Percentiles rank a stretch among this genome's conserved stretches.
These are phyloP conservation scores for Diaporthe nobilis DNA, from an alignment of 2,329 filamentous ascomycete species.

Conservation along the genomic window DNA sequence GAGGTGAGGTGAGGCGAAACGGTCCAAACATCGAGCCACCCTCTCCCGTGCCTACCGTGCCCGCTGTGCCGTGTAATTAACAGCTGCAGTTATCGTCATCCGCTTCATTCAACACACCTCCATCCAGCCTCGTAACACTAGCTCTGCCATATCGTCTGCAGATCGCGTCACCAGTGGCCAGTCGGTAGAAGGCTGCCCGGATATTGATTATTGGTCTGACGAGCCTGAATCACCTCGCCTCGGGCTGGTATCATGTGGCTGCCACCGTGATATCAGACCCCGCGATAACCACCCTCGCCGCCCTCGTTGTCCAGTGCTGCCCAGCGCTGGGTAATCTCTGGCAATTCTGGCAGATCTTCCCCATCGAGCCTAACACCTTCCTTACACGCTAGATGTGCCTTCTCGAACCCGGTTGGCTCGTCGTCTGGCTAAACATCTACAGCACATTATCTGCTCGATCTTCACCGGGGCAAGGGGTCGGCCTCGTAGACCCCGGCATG, in stretches of 20 bases:
- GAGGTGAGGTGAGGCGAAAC: conserved; percentile 21
- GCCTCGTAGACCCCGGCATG: background rate
- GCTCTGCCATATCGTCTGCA: conserved; percentile 12
- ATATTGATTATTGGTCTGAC: conserved; percentile 25
- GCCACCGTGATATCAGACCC: background rate
- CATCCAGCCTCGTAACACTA: conserved; percentile 23
- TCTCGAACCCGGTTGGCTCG: conserved; percentile 20
- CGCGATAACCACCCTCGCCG: conserved; percentile 1
- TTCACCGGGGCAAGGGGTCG: conserved; percentile 14
- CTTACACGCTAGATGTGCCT: background rate
- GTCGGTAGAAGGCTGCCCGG: background rate
- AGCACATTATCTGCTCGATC: conserved; percentile 23
- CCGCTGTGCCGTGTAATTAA: background rate
- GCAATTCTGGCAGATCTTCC: conserved; percentile 8
- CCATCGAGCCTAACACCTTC: background rate
- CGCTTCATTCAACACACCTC: background rate
- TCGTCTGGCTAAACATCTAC: background rate
- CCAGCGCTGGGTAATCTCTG: conserved; percentile 9
- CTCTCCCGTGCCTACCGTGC: background rate
- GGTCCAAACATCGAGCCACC: conserved; percentile 6
- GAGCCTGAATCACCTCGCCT: conserved; percentile 18
- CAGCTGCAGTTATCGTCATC: background rate
- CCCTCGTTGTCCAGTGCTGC: background rate
- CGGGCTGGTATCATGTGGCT: conserved; percentile 24
- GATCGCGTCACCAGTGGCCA: background rate